These are phyloP conservation scores for Collariella sp. DNA, from an alignment of 495 filamentous ascomycete species.

Conservation along the genomic window DNA sequence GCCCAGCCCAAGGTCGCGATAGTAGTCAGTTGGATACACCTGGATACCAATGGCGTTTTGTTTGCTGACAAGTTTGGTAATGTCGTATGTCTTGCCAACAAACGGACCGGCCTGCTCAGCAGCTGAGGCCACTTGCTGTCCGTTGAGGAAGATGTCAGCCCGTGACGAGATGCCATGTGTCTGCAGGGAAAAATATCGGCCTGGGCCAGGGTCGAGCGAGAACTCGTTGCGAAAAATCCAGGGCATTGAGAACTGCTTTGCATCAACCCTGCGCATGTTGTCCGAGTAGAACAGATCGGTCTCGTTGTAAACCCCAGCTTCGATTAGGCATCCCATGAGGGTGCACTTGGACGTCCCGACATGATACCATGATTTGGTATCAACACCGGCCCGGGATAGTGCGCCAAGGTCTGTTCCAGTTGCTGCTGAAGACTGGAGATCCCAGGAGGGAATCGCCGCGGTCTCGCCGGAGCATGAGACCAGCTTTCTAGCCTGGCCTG, in stretches of 20 bases:
- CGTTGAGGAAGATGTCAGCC: constrained; percentile 55
- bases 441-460: constrained; percentile 46
- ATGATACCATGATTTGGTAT: constrained; percentile 47
- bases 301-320: constrained; percentile 47
- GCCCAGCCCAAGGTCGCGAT: constrained; percentile 49
- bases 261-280: constrained; percentile 39
- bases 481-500: not conserved
- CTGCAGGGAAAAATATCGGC: constrained; percentile 43
- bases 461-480: constrained; percentile 27
- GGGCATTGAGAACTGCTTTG: constrained; percentile 42
- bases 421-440: constrained; percentile 42
- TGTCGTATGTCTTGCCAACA: constrained; percentile 45
- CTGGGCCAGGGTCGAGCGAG: constrained; percentile 26
- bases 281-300: constrained; percentile 50
- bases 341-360: constrained; percentile 43
- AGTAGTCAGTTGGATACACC: constrained; percentile 51
- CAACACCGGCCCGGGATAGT: constrained; percentile 40
- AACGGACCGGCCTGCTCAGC: constrained; percentile 49
- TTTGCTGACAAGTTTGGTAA: constrained; percentile 36
- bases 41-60: constrained; percentile 46
- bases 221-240: constrained; percentile 59
- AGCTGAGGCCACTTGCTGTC: constrained; percentile 41
- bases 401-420: constrained; percentile 28
- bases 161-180: constrained; percentile 54
- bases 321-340: constrained; percentile 50